Conservation (phyloP, 2,329 filamentous ascomycete genomes). For the Talaromyces sp. region DNA sequence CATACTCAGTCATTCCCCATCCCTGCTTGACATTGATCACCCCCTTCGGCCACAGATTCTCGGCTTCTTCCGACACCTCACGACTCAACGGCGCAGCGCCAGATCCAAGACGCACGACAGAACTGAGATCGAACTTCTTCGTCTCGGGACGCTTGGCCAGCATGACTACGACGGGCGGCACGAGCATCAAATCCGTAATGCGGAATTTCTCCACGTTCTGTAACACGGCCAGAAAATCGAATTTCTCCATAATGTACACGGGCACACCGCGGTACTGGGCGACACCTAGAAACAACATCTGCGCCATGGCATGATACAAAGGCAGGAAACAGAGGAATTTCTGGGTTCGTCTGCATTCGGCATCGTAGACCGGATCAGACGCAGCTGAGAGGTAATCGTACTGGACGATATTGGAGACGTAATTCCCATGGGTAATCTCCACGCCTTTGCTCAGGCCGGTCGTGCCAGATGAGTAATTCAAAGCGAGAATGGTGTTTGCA, state of each 20-base stretch:
- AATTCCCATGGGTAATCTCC: slow-evolving; percentile 71
- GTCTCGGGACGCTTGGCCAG: slow-evolving; percentile 66
- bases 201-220: slow-evolving; percentile 61
- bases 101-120: slow-evolving; percentile 53
- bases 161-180: slow-evolving; percentile 69
- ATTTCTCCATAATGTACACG: slow-evolving; percentile 73
- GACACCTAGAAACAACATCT: slow-evolving; percentile 58
- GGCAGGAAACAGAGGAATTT: slow-evolving; percentile 64
- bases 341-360: slow-evolving; percentile 33
- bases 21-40: slow-evolving; percentile 60
- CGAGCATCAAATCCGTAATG: slow-evolving; percentile 61
- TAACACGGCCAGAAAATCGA: slow-evolving; percentile 70
- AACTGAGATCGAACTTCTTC: slow-evolving; percentile 63
- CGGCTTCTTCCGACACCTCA: slow-evolving; percentile 49
- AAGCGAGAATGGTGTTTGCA: slow-evolving; percentile 49
- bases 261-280: slow-evolving; percentile 56
- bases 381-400: slow-evolving; percentile 44
- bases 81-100: slow-evolving; percentile 65
- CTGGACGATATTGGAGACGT: slow-evolving; percentile 64
- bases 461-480: slow-evolving; percentile 72
- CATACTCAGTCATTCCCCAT: slow-evolving; percentile 57
- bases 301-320: slow-evolving; percentile 69
- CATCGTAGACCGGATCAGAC: slow-evolving; percentile 46
- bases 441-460: slow-evolving; percentile 83
- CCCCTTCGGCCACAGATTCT: slow-evolving; percentile 50